Evolutionary conservation across 305 asterid genomes (phyloP), one percentile per base, ranked within the genome.

Genomic region (Rubia occidens): DNA sequence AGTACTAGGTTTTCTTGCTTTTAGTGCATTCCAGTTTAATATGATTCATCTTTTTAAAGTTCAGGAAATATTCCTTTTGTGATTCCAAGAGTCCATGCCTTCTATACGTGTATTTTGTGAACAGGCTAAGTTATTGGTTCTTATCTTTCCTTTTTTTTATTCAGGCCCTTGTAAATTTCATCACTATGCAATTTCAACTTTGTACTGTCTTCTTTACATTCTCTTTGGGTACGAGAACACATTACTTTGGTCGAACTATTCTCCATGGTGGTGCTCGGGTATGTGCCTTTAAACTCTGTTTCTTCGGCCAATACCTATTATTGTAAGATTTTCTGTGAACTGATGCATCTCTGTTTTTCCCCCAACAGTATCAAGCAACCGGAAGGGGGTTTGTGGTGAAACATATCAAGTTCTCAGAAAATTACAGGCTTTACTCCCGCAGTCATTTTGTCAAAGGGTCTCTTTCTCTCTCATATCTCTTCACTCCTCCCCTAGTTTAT

Each of bases 241-340:
- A 95, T 78, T 94, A 91, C 77, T 94, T 94, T 83, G 97, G 99
- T 72, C 97, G 96, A 54, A 95, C 99, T 72, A 82, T 95, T 78
- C 97, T 95, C 80, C 99, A 95, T 70, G 97, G 99, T 74, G 99
- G 99, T 67, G 97, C 99, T 70, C 88, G 91, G 88, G 99, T 94
- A 82, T 77, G 77, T 37, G 53, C 26, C 53, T 67, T 70, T 24
- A 51, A n/a, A 66, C 42, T 72, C 21, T 64, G 64, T 32, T 67
- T 76, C 76, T 60, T 70, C 71, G 75, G 37, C 63, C 15, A 56
- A 56, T 44, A 60, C 24, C 40, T 10, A 6, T 20, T 44, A 35
- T 58, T 10, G 10, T 58, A 3, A 32, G 39, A 32, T 60, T 60
- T 55, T 76, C 42, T 44, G 6, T 71, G n/a, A 74, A 39, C 8